Conservation (phyloP, 768 basidiomycete genomes). For the Termitomyces sp. region DNA sequence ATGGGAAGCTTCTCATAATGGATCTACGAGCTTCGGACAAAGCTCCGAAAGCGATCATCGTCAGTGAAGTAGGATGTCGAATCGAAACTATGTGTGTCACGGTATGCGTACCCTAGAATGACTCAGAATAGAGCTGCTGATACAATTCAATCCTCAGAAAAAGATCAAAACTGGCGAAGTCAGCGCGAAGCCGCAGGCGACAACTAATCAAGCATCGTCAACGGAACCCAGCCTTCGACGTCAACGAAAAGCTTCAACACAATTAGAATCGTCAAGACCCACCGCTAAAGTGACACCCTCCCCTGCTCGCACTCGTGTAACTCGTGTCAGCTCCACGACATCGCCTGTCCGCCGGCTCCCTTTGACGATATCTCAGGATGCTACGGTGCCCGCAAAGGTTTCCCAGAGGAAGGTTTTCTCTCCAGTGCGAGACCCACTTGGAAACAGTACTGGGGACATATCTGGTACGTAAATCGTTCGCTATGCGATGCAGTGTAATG, state of each 20-base stretch:
- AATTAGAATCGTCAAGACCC: neutral
- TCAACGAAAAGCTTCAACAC: constrained; percentile 14
- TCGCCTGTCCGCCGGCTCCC: constrained; percentile 21
- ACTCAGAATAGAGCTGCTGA: neutral
- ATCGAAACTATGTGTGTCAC: constrained; percentile 54
- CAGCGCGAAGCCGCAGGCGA: constrained; percentile 12
- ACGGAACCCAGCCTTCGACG: neutral
- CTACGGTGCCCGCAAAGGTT: neutral
- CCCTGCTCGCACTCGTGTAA: constrained; percentile 14
- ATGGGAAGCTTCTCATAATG: constrained; percentile 56
- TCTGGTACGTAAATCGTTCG: constrained; percentile 18
- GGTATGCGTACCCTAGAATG: constrained; percentile 26
- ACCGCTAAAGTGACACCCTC: neutral
- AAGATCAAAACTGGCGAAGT: constrained; percentile 13
- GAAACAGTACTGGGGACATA: constrained; percentile 26
- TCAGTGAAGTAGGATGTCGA: constrained; percentile 41
- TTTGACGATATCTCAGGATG: constrained; percentile 15
- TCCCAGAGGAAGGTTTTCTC: constrained; percentile 29
- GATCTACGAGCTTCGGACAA: constrained; percentile 65
- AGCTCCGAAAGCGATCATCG: constrained; percentile 45
- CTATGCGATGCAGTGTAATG: neutral
- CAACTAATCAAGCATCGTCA: constrained; percentile 6
- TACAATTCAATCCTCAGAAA: constrained; percentile 9
- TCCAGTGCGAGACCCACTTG: constrained; percentile 32
- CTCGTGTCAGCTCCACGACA: constrained; percentile 9